Base-by-base conservation (phyloP, 2,329 filamentous ascomycete species). In the Neonectria ditissima region DNA sequence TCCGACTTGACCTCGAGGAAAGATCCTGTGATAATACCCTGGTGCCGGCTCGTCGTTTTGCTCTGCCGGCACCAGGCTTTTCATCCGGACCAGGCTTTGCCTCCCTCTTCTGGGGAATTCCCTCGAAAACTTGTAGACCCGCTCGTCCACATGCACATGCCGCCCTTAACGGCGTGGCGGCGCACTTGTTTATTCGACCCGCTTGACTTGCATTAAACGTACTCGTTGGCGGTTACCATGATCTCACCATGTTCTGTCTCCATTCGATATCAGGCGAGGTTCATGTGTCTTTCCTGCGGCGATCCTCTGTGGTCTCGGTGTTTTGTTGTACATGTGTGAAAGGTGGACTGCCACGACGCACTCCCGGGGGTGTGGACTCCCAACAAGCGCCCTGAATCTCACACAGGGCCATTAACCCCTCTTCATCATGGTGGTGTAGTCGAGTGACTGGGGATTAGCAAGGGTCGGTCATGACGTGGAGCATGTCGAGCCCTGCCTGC, bases 361-460 rank as follows among this genome's bases (percentile, higher is more conserved):
- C 39, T 48, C 53, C 56, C 60, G 55, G 62, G 67, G 57, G 65
- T 18, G 65, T 63, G 28, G 24, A 47, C 44, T 48, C 58, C 57
- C 47, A 59, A 39, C 68, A 72, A 69, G 67, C 69, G 63, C 70
- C 70, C 70, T 70, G 67, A 69, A 67, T 58, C 59, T 67, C 70
- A 65, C 70, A 72, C 70, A 68, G 55, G 34, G 59, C 59, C 32
- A 58, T 60, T 65, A 67, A 61, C 53, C 65, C 56, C 56, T 48
- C 32, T 44, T 18, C 37, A 47, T 24, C 22, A 54, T 32, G 37
- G 26, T 56, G 52, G 50, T 55, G 34, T 57, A 55, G 39, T 43
- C 30, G 37, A 52, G 57, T 48, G 47, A 65, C 54, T 48, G 53
- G 55, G 48, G 48, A 55, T 60, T 22, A 51, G 55, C 66, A 61